Evolutionary conservation across 495 filamentous ascomycete species (phyloP), one percentile per base, ranked within the genome.

Genomic region (Podospora pseudocomata): DNA sequence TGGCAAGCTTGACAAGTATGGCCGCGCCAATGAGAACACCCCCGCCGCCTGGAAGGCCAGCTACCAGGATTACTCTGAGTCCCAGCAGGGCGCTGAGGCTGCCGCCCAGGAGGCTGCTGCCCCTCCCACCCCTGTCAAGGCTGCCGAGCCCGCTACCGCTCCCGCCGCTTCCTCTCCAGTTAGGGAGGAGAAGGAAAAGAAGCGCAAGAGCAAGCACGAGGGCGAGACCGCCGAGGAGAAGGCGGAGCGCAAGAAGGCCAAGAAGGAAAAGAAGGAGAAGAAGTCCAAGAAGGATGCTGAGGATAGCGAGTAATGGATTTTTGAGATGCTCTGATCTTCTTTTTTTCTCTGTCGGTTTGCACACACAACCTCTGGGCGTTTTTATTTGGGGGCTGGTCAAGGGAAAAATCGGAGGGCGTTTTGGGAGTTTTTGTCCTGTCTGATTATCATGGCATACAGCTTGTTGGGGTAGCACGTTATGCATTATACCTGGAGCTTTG

Each of bases 1-100:
- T 70, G 95, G 95, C 77, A 94, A 97, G 83, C 89, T 99, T 28
- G 95, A 99, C 83, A 99, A 99, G 87, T 98, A 87, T 70, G 95
- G 95, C 66, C 87, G 94, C 56, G 78, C 91, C 63, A 99, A 97
- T 79, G 94, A 97, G 75, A 85, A 87, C 64, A 99, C 95, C 7
- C 95, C 95, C 27, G 87, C 91, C 60, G 89, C 94, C 78, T 99
- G 30, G 30, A 93, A 58, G n/a, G 7, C 90, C 70, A 81, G 83
- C 58, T 88, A 89, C 49, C 97, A 97, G 85, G 93, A 90, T 77
- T 95, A 99, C 82, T 97, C 87, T 84, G 90, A 83, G 74, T 83
- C 81, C 11, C 77, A 77, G 19, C 73, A 80, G 16, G 65, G 68
- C 20, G 57, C 71, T 4, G 54, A 58, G 13, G 81, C 78, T 39